Base-by-base conservation (phyloP, 1,284 basidiomycete genomes). In the Salmacisia buchloeana region DNA sequence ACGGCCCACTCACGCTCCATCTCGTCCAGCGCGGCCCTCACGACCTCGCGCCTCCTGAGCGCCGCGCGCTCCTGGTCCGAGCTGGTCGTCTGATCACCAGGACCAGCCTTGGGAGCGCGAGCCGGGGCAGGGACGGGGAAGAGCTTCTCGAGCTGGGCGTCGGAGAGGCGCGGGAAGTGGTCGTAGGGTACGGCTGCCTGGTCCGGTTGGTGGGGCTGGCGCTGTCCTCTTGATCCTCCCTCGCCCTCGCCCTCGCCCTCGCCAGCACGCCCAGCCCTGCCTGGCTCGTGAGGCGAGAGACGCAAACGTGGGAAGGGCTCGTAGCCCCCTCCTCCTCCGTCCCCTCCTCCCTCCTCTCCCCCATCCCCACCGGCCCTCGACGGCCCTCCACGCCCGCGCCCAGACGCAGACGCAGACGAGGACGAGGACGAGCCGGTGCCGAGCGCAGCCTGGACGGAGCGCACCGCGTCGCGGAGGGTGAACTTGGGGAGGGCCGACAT, bases 21-120 rank as follows among this genome's bases (percentile, higher is more conserved):
- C 59, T 75, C 73, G 29, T 68, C 66, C 31, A 75, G 41, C 2
- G 73, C 69, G 2, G 69, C 68, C 12, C 60, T 59, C 2, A 74
- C 62, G 45, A 63, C 63, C 33, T 41, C 27, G 9, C 52, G 25
- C 7, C 46, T 46, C 18, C 36, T 46, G 31, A 29, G 25, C 7
- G 29, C 52, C 21, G 29, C 41, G 38, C 34, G 34, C 31, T 61
- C 60, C 25, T 56, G 36, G 35, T 61, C 35, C 3, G 9, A 2
- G 23, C 36, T 27, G 1, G 21, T 21, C 21, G 27, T 15, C 7
- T 13, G 15, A 66, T 45, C 34, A 33, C 49, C 34, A 59, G n/a
- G 6, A 60, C 66, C 0, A 9, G 49, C 49, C 18, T 31, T 54
- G 49, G 29, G 6, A 5, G 13, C 29, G 13, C 6, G 31, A 9